Evolutionary conservation across 2,329 filamentous ascomycete species (phyloP).

Genomic region (Ceratocystis huliohia): DNA sequence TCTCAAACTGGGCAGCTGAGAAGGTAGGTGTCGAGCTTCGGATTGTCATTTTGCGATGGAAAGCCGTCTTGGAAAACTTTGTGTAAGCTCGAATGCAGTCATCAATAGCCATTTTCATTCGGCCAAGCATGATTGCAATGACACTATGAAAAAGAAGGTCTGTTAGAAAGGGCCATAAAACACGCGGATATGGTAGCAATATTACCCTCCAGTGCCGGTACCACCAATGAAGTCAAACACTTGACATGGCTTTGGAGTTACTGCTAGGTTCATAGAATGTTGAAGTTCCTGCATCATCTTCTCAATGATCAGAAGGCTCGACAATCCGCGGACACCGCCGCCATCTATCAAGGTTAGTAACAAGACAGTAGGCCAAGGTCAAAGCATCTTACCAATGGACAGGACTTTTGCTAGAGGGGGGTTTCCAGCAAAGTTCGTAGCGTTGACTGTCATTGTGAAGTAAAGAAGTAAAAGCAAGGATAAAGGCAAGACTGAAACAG

Average conservation of each 20-base stretch:
- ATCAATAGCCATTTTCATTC: neutral
- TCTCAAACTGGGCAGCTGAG: neutral
- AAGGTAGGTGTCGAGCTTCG: neutral
- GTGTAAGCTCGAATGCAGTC: neutral
- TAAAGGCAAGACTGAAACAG: too few relatives aligned
- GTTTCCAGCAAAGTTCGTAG: too few relatives aligned
- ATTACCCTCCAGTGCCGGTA: conserved; percentile 26
- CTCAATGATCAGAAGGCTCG: conserved; percentile 25
- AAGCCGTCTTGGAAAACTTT: neutral
- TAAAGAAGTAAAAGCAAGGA: too few relatives aligned
- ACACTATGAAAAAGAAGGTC: neutral
- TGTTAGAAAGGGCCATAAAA: neutral
- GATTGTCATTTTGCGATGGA: neutral
- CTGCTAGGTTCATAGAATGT: conserved; percentile 17
- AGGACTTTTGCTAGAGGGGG: neutral
- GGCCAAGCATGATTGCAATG: neutral
- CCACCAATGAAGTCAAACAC: conserved; percentile 27
- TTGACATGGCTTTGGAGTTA: conserved; percentile 24
- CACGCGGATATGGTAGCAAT: neutral
- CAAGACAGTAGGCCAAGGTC: neutral
- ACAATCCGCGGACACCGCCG: conserved; percentile 25
- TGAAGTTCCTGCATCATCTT: conserved; percentile 24
- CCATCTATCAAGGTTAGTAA: conserved; percentile 21
- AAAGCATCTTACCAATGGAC: neutral
- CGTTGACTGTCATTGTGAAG: too few relatives aligned